These are phyloP conservation scores for Coemansia sp. DNA, from an alignment of 192 early-diverging fungal genomes.

Conservation along the genomic window DNA sequence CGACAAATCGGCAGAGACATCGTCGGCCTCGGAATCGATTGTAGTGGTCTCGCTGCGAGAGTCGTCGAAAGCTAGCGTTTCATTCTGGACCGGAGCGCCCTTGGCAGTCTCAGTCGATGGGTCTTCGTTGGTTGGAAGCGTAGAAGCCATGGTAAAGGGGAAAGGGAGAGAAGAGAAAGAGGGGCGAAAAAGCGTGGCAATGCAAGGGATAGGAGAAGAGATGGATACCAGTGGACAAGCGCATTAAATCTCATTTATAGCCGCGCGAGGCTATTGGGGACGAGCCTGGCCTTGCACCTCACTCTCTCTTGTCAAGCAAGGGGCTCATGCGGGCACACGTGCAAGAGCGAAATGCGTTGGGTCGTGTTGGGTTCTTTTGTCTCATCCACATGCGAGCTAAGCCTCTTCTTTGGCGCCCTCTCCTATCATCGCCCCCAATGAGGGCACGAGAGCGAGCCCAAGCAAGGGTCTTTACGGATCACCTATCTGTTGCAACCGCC, in stretches of 20 bases:
- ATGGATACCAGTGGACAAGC: background rate
- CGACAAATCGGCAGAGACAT: slow-evolving; percentile 31
- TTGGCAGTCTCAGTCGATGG: slow-evolving; percentile 25
- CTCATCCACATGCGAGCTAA: background rate
- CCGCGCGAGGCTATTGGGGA: background rate
- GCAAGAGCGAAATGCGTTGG: background rate
- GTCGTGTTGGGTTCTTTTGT: background rate
- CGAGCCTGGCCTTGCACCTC: background rate
- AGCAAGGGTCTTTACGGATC: slow-evolving; percentile 2
- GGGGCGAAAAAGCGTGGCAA: slow-evolving; percentile 12
- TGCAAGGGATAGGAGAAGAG: slow-evolving; percentile 15
- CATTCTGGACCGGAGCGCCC: slow-evolving; percentile 21
- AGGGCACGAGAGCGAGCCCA: slow-evolving; percentile 1
- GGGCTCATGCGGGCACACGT: slow-evolving; percentile 1
- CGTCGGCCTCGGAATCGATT: slow-evolving; percentile 45
- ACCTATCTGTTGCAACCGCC: background rate
- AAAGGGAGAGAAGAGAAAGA: background rate
- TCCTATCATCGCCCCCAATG: background rate
- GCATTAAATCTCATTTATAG: background rate
- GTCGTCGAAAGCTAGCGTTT: slow-evolving; percentile 38
- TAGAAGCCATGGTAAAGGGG: slow-evolving; percentile 12
- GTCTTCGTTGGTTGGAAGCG: slow-evolving; percentile 4
- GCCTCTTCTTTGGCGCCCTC: background rate
- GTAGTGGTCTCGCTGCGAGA: slow-evolving; percentile 58
- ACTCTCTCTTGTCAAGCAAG: background rate